These are phyloP conservation scores for Microbotryum saponariae DNA, from an alignment of 1,284 basidiomycete species.

Conservation along the genomic window DNA sequence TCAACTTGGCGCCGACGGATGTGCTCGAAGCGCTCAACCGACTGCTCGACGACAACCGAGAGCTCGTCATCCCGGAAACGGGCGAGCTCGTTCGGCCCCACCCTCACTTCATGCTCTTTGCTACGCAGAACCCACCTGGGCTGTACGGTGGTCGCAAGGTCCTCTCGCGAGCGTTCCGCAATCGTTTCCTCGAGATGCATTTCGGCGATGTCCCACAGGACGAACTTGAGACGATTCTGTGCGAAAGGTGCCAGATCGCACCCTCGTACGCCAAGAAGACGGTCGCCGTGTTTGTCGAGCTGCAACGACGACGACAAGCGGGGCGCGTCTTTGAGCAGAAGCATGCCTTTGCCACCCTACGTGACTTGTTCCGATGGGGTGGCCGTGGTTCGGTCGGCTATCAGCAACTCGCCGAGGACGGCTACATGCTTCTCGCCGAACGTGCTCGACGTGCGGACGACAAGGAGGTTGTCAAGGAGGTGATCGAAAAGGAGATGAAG, in stretches of 20 bases:
- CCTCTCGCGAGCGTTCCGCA: slow-evolving; percentile 90
- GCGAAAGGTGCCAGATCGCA: slow-evolving; percentile 78
- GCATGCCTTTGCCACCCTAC: slow-evolving; percentile 90
- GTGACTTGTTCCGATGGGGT: slow-evolving; percentile 97
- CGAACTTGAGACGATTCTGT: slow-evolving; percentile 88
- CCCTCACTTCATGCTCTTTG: slow-evolving; percentile 95
- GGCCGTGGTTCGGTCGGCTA: slow-evolving; percentile 72
- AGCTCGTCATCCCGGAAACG: slow-evolving; percentile 91
- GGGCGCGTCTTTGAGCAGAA: slow-evolving; percentile 95
- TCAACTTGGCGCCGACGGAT: slow-evolving; percentile 96
- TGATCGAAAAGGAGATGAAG: slow-evolving; percentile 84
- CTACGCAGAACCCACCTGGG: slow-evolving; percentile 96
- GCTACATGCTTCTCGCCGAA: slow-evolving; percentile 96
- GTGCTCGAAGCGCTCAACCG: slow-evolving; percentile 96
- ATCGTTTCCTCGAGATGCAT: slow-evolving; percentile 97
- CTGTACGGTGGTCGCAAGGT: slow-evolving; percentile 96
- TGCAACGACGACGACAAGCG: slow-evolving; percentile 84
- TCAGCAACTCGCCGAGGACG: slow-evolving; percentile 88
- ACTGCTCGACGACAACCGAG: slow-evolving; percentile 93
- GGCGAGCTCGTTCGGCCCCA: slow-evolving; percentile 91
- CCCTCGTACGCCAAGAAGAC: slow-evolving; percentile 87
- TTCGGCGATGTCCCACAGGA: slow-evolving; percentile 93
- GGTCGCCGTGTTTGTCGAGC: slow-evolving; percentile 83
- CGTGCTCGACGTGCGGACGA: slow-evolving; percentile 78
- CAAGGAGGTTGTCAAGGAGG: slow-evolving; percentile 78